These are phyloP conservation scores for Paramecium octaurelia DNA, from an alignment of 73 alveolate genomes.

Conservation along the genomic window DNA sequence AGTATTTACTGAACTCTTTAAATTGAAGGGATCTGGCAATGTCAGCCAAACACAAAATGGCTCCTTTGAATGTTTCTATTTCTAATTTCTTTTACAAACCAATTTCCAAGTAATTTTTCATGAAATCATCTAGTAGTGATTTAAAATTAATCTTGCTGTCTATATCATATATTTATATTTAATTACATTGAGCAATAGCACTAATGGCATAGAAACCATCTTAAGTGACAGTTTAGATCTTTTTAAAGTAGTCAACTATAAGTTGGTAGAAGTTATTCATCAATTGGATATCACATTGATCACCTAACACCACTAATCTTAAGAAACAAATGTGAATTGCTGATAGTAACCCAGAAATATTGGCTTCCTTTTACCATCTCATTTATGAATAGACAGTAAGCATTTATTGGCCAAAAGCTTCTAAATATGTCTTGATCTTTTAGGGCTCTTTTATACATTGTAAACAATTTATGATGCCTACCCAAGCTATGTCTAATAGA, in stretches of 20 bases:
- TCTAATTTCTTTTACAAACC: background rate
- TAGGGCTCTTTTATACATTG: background rate
- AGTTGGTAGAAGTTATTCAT: background rate
- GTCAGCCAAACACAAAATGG: conserved; percentile 20
- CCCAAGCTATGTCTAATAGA: conserved; percentile 21
- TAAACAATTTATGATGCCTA: background rate
- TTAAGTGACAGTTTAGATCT: background rate
- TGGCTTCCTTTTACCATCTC: background rate
- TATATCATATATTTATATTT: background rate
- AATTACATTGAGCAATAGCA: conserved; percentile 2
- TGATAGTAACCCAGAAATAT: background rate
- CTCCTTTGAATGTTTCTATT: background rate
- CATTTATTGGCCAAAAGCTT: conserved; percentile 12
- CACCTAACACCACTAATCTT: background rate
- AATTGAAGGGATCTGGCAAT: background rate
- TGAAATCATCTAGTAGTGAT: background rate
- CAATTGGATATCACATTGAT: background rate
- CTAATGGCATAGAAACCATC: conserved; percentile 23
- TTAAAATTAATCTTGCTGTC: background rate
- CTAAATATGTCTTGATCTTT: background rate
- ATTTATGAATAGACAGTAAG: background rate
- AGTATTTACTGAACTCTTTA: background rate
- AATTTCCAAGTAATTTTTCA: background rate
- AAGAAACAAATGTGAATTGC: background rate
- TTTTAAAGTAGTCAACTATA: background rate